Base-by-base conservation (phyloP, 495 filamentous ascomycete genomes). In the Aspergillus bridgeri region DNA sequence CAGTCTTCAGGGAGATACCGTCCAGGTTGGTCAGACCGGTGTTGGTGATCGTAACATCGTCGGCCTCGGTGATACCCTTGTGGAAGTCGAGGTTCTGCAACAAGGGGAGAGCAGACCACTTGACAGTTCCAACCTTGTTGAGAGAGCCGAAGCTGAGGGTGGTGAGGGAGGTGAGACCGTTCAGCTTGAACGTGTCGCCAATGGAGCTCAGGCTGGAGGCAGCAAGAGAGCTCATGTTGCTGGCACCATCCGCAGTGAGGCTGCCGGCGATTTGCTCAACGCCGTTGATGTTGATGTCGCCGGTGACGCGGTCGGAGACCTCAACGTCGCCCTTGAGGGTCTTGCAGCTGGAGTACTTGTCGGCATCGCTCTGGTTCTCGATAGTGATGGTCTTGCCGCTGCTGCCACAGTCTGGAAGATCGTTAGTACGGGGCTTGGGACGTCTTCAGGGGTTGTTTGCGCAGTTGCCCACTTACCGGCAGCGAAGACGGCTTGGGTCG, bases 11-110 rank as follows among this genome's bases (percentile, higher is more conserved):
- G 67, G 89, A 86, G 71, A 99, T 88, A 71, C 90, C 91, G 59
- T 86, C 73, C 38, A 99, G 81, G 58, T 74, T 81, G 66, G 69
- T 78, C 58, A 98, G 81, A 67, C 84, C 80, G 53, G 95, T 98
- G 77, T 98, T 92, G 68, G 84, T 81, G 72, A 99, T 91, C 33
- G 70, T 68, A 51, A 98, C 80, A 45, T 75, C 79, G 42, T 72
- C 69, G 38, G 88, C 90, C 68, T 86, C 67, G 24, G 78, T 81
- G 59, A 93, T 74, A 70, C 83, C 83, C 42, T 70, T 65, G 59
- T 73, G 65, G 75, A 98, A 93, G 17, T 73, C 79, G 19, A 96
- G 73, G 38, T 75, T 67, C 64, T 83, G 80, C 18, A 98, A 82
- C 60, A 79, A 75, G 57, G 87, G 85, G n/a, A 97, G 80, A 58